Evolutionary conservation across 208 protist genomes (phyloP).

Genomic region (Trypanosoma melophagium): DNA sequence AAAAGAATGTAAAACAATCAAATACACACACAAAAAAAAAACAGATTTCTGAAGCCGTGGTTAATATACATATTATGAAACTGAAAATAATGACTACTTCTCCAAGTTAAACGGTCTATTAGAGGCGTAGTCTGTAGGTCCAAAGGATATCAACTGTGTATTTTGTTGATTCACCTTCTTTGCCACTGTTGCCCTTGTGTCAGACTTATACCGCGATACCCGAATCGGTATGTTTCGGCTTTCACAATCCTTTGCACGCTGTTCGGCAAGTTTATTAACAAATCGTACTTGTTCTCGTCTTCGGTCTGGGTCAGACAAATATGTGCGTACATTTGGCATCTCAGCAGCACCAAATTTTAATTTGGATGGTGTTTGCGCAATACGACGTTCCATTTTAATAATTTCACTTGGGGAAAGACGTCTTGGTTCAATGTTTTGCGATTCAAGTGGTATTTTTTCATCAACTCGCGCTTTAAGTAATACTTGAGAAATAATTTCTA

Average conservation of each 20-base stretch:
- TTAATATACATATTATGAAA: neutral
- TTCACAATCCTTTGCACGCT: neutral
- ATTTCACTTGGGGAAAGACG: constrained; percentile 17
- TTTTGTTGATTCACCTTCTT: constrained; percentile 13
- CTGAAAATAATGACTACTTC: constrained; percentile 3
- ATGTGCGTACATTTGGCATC: constrained; percentile 63
- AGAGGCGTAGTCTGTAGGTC: constrained; percentile 26
- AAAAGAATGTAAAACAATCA: constrained; percentile 12
- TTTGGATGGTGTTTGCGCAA: constrained; percentile 35
- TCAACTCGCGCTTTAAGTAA: constrained; percentile 36
- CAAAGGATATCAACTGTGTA: constrained; percentile 17
- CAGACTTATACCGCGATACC: constrained; percentile 4
- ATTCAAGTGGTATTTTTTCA: neutral
- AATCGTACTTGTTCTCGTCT: constrained; percentile 80
- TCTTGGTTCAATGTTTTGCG: neutral
- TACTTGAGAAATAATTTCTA: constrained; percentile 54
- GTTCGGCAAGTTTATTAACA: constrained; percentile 50
- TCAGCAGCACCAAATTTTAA: constrained; percentile 43
- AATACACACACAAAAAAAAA: constrained; percentile 1
- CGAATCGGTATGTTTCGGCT: neutral
- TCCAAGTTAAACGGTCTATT: constrained; percentile 21
- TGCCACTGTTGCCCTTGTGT: constrained; percentile 20
- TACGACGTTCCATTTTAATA: constrained; percentile 23
- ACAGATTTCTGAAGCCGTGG: constrained; percentile 2
- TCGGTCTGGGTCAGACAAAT: constrained; percentile 62